phyloP scores from a whole-genome alignment of 306 rosid genomes.

The Biancaea sappan region DNA sequence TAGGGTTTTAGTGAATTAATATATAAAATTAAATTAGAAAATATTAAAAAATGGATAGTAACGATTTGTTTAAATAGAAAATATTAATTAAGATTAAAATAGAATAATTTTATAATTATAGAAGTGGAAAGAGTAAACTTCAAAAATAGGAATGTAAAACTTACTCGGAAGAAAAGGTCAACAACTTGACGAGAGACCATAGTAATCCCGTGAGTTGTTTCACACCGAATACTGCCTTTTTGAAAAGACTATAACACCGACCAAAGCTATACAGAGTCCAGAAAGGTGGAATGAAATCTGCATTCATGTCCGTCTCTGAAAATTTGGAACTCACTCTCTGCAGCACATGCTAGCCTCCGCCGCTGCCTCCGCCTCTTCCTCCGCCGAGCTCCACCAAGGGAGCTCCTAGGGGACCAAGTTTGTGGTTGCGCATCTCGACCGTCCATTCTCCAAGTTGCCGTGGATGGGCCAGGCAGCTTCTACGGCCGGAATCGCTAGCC shows the following conservation, averaged over 20 bases:
- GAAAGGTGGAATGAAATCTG: constrained; percentile 49
- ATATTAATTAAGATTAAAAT: too few relatives aligned
- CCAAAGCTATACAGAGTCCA: constrained; percentile 32
- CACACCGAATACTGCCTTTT: constrained; percentile 13
- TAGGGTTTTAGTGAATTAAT: too few relatives aligned
- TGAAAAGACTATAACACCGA: not conserved
- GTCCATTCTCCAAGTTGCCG: constrained; percentile 27
- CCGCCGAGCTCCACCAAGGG: constrained; percentile 2
- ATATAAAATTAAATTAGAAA: too few relatives aligned
- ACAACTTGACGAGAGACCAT: constrained; percentile 24
- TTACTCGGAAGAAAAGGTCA: too few relatives aligned
- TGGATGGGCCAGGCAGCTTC: constrained; percentile 97
- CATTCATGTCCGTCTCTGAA: constrained; percentile 57
- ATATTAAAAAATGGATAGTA: too few relatives aligned
- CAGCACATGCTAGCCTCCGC: not conserved
- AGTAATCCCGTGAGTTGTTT: constrained; percentile 31
- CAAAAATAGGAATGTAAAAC: too few relatives aligned
- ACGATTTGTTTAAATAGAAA: too few relatives aligned
- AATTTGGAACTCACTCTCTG: not conserved
- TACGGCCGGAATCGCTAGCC: constrained; percentile 51
- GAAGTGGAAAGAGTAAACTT: too few relatives aligned
- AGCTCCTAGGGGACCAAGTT: constrained; percentile 18
- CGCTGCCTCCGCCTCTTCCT: not conserved
- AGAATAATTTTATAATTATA: too few relatives aligned
- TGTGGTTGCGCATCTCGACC: constrained; percentile 33